Percentiles rank a stretch among this genome's conserved stretches.
Conservation (phyloP, 2,329 filamentous ascomycete genomes). For the Stylonectria norvegica region DNA sequence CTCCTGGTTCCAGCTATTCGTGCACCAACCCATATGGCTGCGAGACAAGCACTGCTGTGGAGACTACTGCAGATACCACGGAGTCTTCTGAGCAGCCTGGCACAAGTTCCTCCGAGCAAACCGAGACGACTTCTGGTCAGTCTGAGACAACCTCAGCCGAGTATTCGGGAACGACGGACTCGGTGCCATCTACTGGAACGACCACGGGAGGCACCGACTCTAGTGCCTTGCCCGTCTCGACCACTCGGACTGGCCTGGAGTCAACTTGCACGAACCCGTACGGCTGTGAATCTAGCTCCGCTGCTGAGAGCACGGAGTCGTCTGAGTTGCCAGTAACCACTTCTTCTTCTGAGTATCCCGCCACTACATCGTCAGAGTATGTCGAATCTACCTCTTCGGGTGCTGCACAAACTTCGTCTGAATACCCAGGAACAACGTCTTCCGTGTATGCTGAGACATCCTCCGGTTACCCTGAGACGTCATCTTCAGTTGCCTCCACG, state of each 20-base stretch:
- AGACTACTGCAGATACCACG: not conserved
- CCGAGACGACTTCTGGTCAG: constrained; percentile 1
- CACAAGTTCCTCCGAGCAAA: constrained; percentile 5
- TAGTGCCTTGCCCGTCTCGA: constrained; percentile 13
- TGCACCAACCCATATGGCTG: constrained; percentile 14
- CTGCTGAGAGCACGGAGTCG: not conserved
- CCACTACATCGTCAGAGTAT: not conserved
- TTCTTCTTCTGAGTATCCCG: not conserved
- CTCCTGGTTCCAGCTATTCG: constrained; percentile 5
- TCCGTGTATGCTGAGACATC: not conserved
- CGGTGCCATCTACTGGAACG: constrained; percentile 16
- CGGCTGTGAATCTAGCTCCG: too few relatives aligned
- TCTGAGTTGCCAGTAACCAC: not conserved
- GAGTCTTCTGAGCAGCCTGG: constrained; percentile 6
- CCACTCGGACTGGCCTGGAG: constrained; percentile 6
- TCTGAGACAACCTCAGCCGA: constrained; percentile 11
- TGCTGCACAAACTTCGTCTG: not conserved
- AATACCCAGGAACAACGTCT: not conserved
- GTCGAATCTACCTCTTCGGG: too few relatives aligned
- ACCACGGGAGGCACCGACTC: constrained; percentile 17
- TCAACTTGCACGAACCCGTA: too few relatives aligned
- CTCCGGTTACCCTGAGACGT: not conserved
- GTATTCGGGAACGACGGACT: too few relatives aligned
- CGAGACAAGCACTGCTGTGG: constrained; percentile 6
- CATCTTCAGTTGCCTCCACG: not conserved